A percentile compares a stretch with the other conserved stretches of the same genome.
These are phyloP conservation scores for Pseudocercospora macadamiae DNA, from an alignment of 2,329 filamentous ascomycete species.

Conservation along the genomic window DNA sequence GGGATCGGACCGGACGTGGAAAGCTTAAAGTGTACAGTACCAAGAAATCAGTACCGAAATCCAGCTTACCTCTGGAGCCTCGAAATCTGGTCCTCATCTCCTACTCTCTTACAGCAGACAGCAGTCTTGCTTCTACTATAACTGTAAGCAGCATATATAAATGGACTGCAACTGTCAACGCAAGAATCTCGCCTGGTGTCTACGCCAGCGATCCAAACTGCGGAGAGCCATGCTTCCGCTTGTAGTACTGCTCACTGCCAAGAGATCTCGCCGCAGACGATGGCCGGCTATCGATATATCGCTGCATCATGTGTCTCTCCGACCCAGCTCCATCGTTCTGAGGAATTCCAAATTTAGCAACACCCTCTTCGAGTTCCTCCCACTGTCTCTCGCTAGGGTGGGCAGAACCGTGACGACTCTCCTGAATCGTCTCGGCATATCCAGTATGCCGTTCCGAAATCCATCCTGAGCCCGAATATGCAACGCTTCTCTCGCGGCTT, in stretches of 20 bases:
- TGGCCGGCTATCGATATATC: background rate
- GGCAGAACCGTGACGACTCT: background rate
- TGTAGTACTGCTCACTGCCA: conserved; percentile 1
- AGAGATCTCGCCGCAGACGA: background rate
- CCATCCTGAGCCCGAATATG: background rate
- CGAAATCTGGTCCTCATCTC: no score
- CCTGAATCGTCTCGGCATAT: background rate
- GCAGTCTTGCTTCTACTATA: no score
- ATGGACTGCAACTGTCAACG: no score
- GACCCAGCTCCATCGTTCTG: background rate
- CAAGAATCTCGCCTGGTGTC: no score
- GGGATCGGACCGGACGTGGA: no score
- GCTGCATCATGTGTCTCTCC: background rate
- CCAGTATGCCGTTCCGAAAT: background rate
- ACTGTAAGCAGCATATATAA: no score
- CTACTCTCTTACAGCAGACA: no score
- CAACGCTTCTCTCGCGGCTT: background rate
- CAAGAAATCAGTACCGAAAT: no score
- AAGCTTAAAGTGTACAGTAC: no score
- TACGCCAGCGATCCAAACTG: no score
- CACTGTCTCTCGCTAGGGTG: conserved; percentile 7
- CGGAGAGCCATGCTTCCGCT: no score
- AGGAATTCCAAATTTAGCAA: background rate
- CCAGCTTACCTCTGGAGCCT: no score
- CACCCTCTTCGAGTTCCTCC: conserved; percentile 14